Evolutionary conservation across 176 grass and related monocot genomes (phyloP), one percentile per base, ranked within the genome.

Genomic region (Musa troglodytarum): DNA sequence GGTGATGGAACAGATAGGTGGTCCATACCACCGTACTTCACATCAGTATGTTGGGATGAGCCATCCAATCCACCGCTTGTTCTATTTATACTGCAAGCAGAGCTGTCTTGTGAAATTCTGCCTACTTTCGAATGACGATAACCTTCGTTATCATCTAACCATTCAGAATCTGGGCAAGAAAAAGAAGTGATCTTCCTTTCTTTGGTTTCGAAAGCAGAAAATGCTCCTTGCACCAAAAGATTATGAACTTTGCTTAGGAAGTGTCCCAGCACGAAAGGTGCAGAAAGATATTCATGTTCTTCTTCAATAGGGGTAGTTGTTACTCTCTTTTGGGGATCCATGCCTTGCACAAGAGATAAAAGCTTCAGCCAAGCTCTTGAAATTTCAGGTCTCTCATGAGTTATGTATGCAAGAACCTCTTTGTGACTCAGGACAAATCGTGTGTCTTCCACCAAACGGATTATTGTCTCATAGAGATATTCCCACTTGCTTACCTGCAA

Each of bases 101-200:
- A 78, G 74, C 74, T 91, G 74, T 88, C 83, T 52, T 83, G 78
- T 73, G 89, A 89, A 72, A 91, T 81, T 83, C 91, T 95, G 69
- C 88, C 96, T 22, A 99, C 86, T 89, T 99, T 99, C 73, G 96
- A 86, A 86, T 89, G 83, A 72, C 86, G 84, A 26, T 92, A 88
- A 75, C 76, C 91, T 53, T 93, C 90, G 11, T 68, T 81, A 70
- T 24, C 86, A 73, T 82, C 91, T 69, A 81, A 83, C n/a, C 84
- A 77, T 84, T 87, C 77, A 55, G 81, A 79, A 2, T 62, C 80
- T 78, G 81, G 75, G 52, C 64, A 87, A 68, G 83, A 91, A 11
- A 85, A 76, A 77, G 90, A 92, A 79, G 91, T 88, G 61, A 84
- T 88, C 25, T 81, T 92, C 65, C 86, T 76, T 85, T 92, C 88